Evolutionary conservation across 2,329 filamentous ascomycete species (phyloP), one percentile per base, ranked within the genome.

Genomic region (Microdochium bolleyi): DNA sequence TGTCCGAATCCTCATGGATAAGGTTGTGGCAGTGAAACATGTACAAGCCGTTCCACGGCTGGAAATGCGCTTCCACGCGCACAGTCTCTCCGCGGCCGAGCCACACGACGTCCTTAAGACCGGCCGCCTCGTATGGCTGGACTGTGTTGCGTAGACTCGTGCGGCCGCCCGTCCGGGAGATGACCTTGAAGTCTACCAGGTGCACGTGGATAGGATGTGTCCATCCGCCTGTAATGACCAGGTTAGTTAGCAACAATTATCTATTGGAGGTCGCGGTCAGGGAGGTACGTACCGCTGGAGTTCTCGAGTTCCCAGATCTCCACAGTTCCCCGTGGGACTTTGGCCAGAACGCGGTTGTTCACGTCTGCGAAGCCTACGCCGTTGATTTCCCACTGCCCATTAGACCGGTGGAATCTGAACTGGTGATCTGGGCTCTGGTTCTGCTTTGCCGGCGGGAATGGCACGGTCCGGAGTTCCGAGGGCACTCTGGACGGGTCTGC

Each of bases 101-200:
- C 70, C 78, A 77, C 2, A 82, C 78, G 1, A 82, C 75, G 57
- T 84, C 80, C 62, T 83, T 83, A 19, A 81, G 70, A 0, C 76
- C 79, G 0, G 70, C 73, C 2, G 68, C 65, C 64, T 84, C 80
- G 57, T 83, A 83, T 0, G 76, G 70, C 55, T 70, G 58, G 3
- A 82, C 72, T 7, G 41, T 46, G 41, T 46, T 46, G 13, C 59
- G 61, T 2, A 71, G 67, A 24, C 68, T 62, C 8, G 34, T 32
- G n/a, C 48, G 48, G 10, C 72, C 72, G 3, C 75, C 74, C 0
- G 61, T 71, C 19, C 80, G 75, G 8, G 67, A 69, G 22, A 82
- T 58, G 34, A 84, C 68, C 52, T 76, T 73, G 63, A 84, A 78
- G 58, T 83, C 79, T 49, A 84, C 74, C 1, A 83, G 69, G 59